These are phyloP conservation scores for Fusarium pseudonygamai DNA, from an alignment of 2,329 filamentous ascomycete genomes.

Conservation along the genomic window DNA sequence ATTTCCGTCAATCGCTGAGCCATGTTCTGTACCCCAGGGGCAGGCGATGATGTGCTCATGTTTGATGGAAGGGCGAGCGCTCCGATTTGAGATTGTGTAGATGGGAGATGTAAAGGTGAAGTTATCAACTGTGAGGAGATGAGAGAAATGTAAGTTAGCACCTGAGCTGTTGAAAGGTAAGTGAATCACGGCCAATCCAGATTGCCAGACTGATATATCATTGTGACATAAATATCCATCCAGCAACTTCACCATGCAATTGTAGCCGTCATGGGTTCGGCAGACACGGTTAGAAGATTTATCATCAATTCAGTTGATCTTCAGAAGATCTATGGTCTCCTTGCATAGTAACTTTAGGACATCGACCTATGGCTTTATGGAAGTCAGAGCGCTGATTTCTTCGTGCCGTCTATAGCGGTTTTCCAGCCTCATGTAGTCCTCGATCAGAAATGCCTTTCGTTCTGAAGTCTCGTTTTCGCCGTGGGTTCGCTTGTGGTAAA, in stretches of 20 bases:
- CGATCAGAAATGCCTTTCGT: neutral
- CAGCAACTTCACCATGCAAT: neutral
- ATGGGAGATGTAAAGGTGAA: neutral
- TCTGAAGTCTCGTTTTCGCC: neutral
- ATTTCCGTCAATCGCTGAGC: conserved; percentile 4
- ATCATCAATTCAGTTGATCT: conserved; percentile 24
- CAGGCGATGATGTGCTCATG: neutral
- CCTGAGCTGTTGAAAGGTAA: neutral
- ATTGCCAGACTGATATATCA: neutral
- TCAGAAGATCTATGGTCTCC: neutral
- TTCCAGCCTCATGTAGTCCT: neutral
- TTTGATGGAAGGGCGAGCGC: neutral
- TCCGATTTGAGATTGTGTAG: neutral
- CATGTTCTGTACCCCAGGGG: too few species aligned
- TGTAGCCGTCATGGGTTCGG: neutral
- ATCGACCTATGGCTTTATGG: neutral
- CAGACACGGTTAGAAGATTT: neutral
- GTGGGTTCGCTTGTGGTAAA: neutral
- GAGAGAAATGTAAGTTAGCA: neutral
- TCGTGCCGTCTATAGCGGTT: neutral
- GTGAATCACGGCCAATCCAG: neutral
- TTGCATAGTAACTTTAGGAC: neutral
- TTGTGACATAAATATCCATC: neutral
- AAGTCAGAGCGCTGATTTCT: neutral
- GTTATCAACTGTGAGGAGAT: neutral